These are phyloP conservation scores for Crocinoboletus sp. DNA, from an alignment of 1,284 basidiomycete species.

Conservation along the genomic window DNA sequence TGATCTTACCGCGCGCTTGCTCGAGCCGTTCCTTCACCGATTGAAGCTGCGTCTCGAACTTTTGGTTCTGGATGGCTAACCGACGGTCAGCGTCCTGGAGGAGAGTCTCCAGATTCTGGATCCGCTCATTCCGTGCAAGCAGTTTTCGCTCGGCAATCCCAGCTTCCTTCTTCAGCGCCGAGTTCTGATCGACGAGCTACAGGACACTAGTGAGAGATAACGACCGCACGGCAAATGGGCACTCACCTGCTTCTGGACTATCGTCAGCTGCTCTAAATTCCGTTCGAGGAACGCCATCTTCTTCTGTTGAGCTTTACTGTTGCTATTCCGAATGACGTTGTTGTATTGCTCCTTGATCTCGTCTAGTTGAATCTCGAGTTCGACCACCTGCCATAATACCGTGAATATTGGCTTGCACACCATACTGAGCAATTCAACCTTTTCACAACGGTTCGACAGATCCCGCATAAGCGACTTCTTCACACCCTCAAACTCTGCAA, in stretches of 20 bases:
- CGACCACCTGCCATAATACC: conserved; percentile 73
- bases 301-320: conserved; percentile 97
- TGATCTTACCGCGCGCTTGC: conserved; percentile 80
- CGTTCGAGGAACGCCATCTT: conserved; percentile 99
- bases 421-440: conserved; percentile 50
- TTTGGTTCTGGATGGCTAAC: conserved; percentile 88
- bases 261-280: conserved; percentile 92
- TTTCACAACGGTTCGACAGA: conserved; percentile 99
- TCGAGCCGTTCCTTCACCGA: conserved; percentile 90
- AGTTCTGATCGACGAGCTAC: conserved; percentile 98
- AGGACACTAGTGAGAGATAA: conserved; percentile 12
- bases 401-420: conserved; percentile 3
- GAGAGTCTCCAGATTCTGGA: conserved; percentile 90
- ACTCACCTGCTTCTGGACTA: conserved; percentile 93
- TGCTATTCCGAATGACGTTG: conserved; percentile 96
- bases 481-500: conserved; percentile 97
- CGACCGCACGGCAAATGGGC: not conserved
- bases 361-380: conserved; percentile 98
- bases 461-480: conserved; percentile 99
- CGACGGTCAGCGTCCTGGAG: conserved; percentile 93
- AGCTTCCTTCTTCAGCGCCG: conserved; percentile 95
- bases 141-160: conserved; percentile 97
- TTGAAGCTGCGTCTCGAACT: conserved; percentile 91
- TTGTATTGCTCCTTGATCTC: conserved; percentile 99
- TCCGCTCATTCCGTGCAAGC: conserved; percentile 94